Evolutionary conservation across 176 grass and related monocot species (phyloP).

Genomic region (Aegilops tauschii): DNA sequence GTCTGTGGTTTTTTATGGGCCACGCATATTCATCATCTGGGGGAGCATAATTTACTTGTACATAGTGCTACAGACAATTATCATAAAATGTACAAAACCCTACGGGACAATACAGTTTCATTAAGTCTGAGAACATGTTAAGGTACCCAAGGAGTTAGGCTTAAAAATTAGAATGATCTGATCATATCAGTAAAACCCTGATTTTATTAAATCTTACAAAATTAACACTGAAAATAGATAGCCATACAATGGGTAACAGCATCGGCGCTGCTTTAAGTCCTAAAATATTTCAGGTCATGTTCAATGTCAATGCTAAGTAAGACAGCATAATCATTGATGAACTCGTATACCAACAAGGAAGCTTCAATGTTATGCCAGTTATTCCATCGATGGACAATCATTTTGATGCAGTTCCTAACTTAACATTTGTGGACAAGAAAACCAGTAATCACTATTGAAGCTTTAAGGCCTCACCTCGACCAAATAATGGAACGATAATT

Average conservation of each 20-base stretch:
- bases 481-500: neutral
- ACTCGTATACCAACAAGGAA: neutral
- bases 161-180: neutral
- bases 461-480: neutral
- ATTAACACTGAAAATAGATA: neutral
- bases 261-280: too few relatives aligned
- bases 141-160: neutral
- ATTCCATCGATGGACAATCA: neutral
- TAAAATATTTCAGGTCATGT: neutral
- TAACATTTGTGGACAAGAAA: neutral
- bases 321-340: neutral
- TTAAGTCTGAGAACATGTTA: too few relatives aligned
- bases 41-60: neutral
- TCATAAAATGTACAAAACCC: too few relatives aligned
- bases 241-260: neutral
- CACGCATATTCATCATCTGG: neutral
- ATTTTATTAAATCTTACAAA: neutral
- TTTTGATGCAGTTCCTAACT: neutral
- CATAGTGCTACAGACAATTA: too few relatives aligned
- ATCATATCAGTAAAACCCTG: neutral
- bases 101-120: too few relatives aligned
- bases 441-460: too few relatives aligned
- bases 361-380: neutral
- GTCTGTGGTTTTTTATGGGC: neutral
- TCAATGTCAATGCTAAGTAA: neutral